Evolutionary conservation across 2,329 filamentous ascomycete genomes (phyloP).

Genomic region (Paraconiothyrium brasiliense): DNA sequence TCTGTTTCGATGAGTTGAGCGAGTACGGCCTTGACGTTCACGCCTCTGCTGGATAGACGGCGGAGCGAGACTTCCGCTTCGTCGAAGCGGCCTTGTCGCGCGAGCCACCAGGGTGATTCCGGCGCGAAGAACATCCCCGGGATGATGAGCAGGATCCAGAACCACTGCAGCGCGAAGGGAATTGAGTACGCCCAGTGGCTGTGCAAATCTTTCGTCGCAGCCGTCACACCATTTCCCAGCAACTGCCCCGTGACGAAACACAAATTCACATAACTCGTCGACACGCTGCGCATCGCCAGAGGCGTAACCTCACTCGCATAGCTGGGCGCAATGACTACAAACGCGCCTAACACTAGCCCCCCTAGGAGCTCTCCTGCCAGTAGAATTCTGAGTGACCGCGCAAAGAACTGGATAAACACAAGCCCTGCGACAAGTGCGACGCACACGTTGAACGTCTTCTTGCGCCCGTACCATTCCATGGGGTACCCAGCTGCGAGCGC

Average conservation of each 20-base stretch:
- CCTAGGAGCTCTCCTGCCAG: slow-evolving; percentile 69
- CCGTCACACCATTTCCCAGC: slow-evolving; percentile 56
- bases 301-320: slow-evolving; percentile 75
- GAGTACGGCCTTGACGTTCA: slow-evolving; percentile 64
- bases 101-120: slow-evolving; percentile 79
- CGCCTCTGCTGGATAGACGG: slow-evolving; percentile 65
- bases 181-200: slow-evolving; percentile 73
- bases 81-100: slow-evolving; percentile 68
- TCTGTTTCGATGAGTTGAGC: slow-evolving; percentile 91
- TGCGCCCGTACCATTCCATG: slow-evolving; percentile 50
- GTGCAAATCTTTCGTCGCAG: slow-evolving; percentile 40
- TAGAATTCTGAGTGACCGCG: slow-evolving; percentile 63
- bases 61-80: slow-evolving; percentile 74
- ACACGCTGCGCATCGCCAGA: slow-evolving; percentile 64
- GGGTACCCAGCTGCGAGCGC: slow-evolving; percentile 56
- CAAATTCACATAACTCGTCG: slow-evolving; percentile 69
- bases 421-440: slow-evolving; percentile 49
- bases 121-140: slow-evolving; percentile 73
- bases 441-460: slow-evolving; percentile 33
- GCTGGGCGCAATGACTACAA: slow-evolving; percentile 65
- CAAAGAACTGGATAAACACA: slow-evolving; percentile 72
- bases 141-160: slow-evolving; percentile 73
- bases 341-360: slow-evolving; percentile 68
- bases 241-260: slow-evolving; percentile 72
- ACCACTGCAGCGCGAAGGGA: slow-evolving; percentile 74